These are phyloP conservation scores for Mercurialis annua DNA, from an alignment of 345 rosid species.

Conservation along the genomic window DNA sequence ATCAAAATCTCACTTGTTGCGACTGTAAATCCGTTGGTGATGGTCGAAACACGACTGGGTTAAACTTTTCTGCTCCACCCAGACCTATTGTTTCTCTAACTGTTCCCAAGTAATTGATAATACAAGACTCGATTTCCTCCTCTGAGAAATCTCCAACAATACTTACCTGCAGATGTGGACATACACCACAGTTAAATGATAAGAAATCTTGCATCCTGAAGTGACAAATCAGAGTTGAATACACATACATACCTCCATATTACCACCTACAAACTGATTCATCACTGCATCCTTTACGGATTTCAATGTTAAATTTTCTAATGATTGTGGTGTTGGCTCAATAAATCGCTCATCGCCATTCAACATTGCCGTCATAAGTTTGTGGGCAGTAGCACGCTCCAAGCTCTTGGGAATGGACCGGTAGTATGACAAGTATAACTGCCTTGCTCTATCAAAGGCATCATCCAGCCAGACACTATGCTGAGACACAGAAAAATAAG, in stretches of 20 bases:
- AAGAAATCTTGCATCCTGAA: slow-evolving; percentile 12
- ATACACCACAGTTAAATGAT: slow-evolving; percentile 14
- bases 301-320: slow-evolving; percentile 65
- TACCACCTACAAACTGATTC: slow-evolving; percentile 88
- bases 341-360: slow-evolving; percentile 95
- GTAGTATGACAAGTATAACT: slow-evolving; percentile 82
- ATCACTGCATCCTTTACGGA: slow-evolving; percentile 89
- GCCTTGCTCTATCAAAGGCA: slow-evolving; percentile 99
- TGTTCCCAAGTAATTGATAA: slow-evolving; percentile 91
- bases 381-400: slow-evolving; percentile 99
- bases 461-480: slow-evolving; percentile 99
- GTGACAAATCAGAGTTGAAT: neutral
- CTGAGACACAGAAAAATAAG: slow-evolving; percentile 52
- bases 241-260: slow-evolving; percentile 75
- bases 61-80: slow-evolving; percentile 31
- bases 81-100: slow-evolving; percentile 58
- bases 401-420: slow-evolving; percentile 98
- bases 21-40: slow-evolving; percentile 67
- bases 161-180: slow-evolving; percentile 61
- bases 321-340: slow-evolving; percentile 86
- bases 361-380: slow-evolving; percentile 95
- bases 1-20: slow-evolving; percentile 64
- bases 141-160: slow-evolving; percentile 92
- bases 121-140: slow-evolving; percentile 79
- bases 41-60: slow-evolving; percentile 65